These are phyloP conservation scores for Hypsizygus marmoreus DNA, from an alignment of 768 basidiomycete species.

Conservation along the genomic window DNA sequence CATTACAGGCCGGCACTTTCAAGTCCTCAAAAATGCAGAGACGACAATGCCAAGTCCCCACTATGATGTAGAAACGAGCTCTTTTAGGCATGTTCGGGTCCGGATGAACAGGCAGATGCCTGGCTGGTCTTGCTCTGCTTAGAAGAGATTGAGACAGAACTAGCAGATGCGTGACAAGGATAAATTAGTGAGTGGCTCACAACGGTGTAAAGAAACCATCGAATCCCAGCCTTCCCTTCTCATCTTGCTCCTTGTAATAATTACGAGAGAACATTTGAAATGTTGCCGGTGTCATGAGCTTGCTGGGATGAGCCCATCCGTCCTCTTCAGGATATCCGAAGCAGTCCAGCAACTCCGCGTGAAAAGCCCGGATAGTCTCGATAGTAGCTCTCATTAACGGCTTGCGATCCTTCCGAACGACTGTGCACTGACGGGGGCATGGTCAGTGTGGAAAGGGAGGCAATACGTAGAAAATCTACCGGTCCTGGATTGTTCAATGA, in stretches of 20 bases:
- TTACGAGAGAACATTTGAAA: slow-evolving; percentile 2
- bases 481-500: background rate
- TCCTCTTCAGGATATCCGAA: background rate
- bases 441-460: background rate
- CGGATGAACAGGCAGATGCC: too few species aligned
- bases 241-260: background rate
- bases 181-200: background rate
- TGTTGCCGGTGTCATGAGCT: background rate
- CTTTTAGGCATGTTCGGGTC: too few species aligned
- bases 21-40: too few species aligned
- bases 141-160: too few species aligned
- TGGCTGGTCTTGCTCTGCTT: too few species aligned
- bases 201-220: background rate
- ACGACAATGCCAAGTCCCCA: too few species aligned
- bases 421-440: slow-evolving; percentile 12
- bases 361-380: slow-evolving; percentile 19
- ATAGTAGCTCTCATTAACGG: slow-evolving; percentile 15
- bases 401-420: slow-evolving; percentile 14
- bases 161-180: too few species aligned
- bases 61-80: too few species aligned
- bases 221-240: background rate
- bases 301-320: background rate
- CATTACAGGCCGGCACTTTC: too few species aligned
- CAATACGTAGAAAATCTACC: slow-evolving; percentile 7
- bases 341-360: background rate